Evolutionary conservation across 2,329 filamentous ascomycete genomes (phyloP).

Genomic region (Albifimbria verrucaria): DNA sequence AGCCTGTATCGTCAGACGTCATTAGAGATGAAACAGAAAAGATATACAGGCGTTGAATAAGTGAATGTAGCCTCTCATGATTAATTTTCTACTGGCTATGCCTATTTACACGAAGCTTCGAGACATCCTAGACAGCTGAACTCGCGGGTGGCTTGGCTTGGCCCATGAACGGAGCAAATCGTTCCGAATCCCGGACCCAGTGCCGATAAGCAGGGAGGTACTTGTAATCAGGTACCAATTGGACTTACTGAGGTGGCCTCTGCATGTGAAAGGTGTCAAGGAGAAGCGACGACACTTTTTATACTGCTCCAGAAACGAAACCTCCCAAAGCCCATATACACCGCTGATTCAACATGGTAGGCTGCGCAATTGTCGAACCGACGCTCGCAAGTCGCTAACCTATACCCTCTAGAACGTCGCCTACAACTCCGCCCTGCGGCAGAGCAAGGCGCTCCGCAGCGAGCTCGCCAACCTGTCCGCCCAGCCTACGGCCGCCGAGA

Average conservation of each 20-base stretch:
- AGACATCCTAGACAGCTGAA: too few relatives aligned
- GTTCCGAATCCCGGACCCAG: neutral
- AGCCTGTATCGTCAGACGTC: too few relatives aligned
- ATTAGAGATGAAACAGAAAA: neutral
- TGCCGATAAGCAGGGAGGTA: neutral
- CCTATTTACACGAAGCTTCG: too few relatives aligned
- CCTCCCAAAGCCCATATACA: neutral
- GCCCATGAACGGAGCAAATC: neutral
- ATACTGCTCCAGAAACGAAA: neutral
- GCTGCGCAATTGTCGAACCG: too few relatives aligned
- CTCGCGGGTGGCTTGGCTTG: too few relatives aligned
- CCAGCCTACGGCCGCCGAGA: slow-evolving; percentile 52
- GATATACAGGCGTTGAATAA: too few relatives aligned
- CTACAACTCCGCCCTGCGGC: slow-evolving; percentile 83
- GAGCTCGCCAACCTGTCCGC: slow-evolving; percentile 70
- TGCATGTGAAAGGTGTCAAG: neutral
- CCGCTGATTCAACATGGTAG: too few relatives aligned
- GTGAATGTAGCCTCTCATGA: too few relatives aligned
- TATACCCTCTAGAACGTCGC: slow-evolving; percentile 62
- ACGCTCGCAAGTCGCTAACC: too few relatives aligned
- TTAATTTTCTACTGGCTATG: too few relatives aligned
- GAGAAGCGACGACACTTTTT: too few relatives aligned
- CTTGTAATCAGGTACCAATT: neutral
- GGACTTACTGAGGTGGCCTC: neutral
- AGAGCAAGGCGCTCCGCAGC: slow-evolving; percentile 74